A percentile compares a stretch with the other conserved stretches of the same genome.
Evolutionary conservation across 805 yeast species (phyloP).

Genomic region (Zygosaccharomyces bisporus): DNA sequence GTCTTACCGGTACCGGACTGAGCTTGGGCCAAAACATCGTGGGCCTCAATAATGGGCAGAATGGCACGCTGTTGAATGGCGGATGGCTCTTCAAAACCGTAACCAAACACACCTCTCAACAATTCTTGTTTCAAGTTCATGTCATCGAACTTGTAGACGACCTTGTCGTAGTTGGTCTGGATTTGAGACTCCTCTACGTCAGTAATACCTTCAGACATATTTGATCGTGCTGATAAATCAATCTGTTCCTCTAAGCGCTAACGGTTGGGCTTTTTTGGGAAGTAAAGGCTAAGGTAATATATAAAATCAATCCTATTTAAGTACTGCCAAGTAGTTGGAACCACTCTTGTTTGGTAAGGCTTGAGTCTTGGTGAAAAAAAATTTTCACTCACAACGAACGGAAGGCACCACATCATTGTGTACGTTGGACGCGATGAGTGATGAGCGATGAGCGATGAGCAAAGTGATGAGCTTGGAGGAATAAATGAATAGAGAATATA

Average conservation of each 20-base stretch:
- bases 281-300: background rate
- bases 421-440: constrained; percentile 6
- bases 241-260: constrained; percentile 4
- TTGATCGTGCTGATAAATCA: constrained; percentile 7
- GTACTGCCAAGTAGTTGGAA: constrained; percentile 1
- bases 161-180: constrained; percentile 95
- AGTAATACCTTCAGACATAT: constrained; percentile 57
- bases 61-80: constrained; percentile 98
- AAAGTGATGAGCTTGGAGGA: background rate
- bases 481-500: background rate
- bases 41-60: constrained; percentile 87
- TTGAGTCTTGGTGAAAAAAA: constrained; percentile 10
- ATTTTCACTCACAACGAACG: constrained; percentile 17
- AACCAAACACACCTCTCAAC: constrained; percentile 68
- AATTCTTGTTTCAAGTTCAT: constrained; percentile 66
- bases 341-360: constrained; percentile 1
- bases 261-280: background rate
- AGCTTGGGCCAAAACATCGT: constrained; percentile 97
- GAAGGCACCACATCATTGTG: background rate
- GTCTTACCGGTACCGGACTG: constrained; percentile 99
- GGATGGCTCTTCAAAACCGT: constrained; percentile 95
- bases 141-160: constrained; percentile 71
- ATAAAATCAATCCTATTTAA: background rate
- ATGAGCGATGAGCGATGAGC: background rate
- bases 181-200: constrained; percentile 81